phyloP scores from a whole-genome alignment of 108 stramenopile genomes.

The Aurantiochytrium sp. region DNA sequence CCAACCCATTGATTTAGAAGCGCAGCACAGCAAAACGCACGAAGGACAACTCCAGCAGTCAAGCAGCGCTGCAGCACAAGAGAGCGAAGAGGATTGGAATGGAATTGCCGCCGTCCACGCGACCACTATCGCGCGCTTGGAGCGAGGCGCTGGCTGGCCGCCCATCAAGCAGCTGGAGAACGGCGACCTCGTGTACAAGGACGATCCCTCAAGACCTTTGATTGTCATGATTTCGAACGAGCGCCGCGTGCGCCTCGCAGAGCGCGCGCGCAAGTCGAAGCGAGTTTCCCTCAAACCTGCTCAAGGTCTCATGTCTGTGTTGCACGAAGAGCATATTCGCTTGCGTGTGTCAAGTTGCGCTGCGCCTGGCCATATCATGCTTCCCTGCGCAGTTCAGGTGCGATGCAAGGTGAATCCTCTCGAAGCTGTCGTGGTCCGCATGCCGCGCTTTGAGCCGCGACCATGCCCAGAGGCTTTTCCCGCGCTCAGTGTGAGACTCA shows the following conservation, averaged over 20 bases:
- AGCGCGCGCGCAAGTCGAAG: not conserved
- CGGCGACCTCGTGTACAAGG: not conserved
- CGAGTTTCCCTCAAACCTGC: not conserved
- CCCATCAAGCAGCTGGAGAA: not conserved
- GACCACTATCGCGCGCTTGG: not conserved
- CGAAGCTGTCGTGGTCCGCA: not conserved
- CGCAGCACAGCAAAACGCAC: not conserved
- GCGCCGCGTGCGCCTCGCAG: not conserved
- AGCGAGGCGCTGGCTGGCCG: not conserved
- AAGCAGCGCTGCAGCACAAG: not conserved
- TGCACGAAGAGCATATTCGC: not conserved
- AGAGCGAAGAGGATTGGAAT: not conserved
- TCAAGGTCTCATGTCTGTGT: not conserved
- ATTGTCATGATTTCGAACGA: constrained; percentile 10
- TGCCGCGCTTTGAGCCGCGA: not conserved
- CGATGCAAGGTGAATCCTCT: not conserved
- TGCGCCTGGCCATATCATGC: not conserved
- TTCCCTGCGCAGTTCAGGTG: not conserved
- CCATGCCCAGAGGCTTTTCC: constrained; percentile 10
- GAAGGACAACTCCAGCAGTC: not conserved
- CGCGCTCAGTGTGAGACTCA: not conserved
- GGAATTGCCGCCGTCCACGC: not conserved
- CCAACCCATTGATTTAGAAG: not conserved
- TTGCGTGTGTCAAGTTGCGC: not conserved
- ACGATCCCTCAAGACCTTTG: not conserved